These are phyloP conservation scores for Ceratocystis lukuohia DNA, from an alignment of 2,329 filamentous ascomycete genomes.

Conservation along the genomic window DNA sequence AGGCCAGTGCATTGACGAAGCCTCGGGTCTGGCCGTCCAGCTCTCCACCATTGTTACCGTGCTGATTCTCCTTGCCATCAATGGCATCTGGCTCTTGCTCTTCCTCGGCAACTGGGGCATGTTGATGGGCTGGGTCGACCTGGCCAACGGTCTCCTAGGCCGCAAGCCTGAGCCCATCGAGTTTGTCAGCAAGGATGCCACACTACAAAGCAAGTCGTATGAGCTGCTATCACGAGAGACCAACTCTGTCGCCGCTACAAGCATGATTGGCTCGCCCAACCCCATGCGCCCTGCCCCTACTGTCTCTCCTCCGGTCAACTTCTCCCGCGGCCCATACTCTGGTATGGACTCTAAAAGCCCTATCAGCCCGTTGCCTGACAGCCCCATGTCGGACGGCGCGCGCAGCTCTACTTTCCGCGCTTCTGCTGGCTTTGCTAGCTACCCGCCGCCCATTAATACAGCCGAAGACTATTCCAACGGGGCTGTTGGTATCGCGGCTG, in stretches of 20 bases:
- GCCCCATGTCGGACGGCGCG: neutral
- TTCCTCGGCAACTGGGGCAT: constrained; percentile 76
- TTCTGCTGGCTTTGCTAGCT: neutral
- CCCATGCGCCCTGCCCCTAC: constrained; percentile 18
- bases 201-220: constrained; percentile 56
- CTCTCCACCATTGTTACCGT: constrained; percentile 69
- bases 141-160: constrained; percentile 38
- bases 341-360: constrained; percentile 7
- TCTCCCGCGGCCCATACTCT: neutral
- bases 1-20: constrained; percentile 48
- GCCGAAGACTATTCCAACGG: neutral
- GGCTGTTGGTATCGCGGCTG: neutral
- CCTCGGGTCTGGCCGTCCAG: constrained; percentile 51
- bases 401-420: neutral
- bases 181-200: constrained; percentile 80
- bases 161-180: constrained; percentile 46
- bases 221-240: constrained; percentile 61
- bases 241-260: constrained; percentile 40
- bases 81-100: constrained; percentile 72
- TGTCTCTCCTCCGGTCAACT: neutral
- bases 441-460: constrained; percentile 18
- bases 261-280: constrained; percentile 22
- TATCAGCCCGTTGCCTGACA: neutral
- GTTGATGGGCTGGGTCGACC: constrained; percentile 66
- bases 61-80: constrained; percentile 68